Evolutionary conservation across 2,329 filamentous ascomycete genomes (phyloP), one percentile per base, ranked within the genome.

Genomic region (Cercospora brassicicola): DNA sequence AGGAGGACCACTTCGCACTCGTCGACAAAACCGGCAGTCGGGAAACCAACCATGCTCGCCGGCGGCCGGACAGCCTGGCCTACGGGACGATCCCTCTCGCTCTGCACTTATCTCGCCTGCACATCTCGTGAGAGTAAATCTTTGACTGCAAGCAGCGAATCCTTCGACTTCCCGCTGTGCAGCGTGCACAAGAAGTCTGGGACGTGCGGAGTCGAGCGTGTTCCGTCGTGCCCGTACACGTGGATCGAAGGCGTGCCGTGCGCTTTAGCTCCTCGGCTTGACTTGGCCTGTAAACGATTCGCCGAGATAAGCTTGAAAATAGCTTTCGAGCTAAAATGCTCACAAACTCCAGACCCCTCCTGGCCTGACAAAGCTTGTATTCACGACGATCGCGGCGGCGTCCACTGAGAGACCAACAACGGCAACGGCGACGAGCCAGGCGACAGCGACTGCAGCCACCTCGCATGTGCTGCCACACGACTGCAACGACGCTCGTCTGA

Each of bases 241-340:
- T 64, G 62, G 48, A 20, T 48, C 51, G 33, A 64, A 57, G 28
- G 42, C 62, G 60, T 61, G 57, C 62, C 42, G 48, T 55, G 53
- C 39, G 26, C 20, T 42, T 26, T 56, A 61, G 55, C 62, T 62
- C 51, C 60, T 62, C 60, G 60, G 60, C 59, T 61, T 20, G 36
- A 61, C 59, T 61, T 61, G 59, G 59, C 56, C 33, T 56, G 57
- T n/a, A 30, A 39, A 45, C 64, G 65, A 67, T 64, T 60, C 55
- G 66, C 66, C 56, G 62, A 62, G 62, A 67, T 67, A 67, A 65
- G 66, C 66, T 67, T 67, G 56, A 67, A 65, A 64, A 62, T 67
- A 67, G 66, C 66, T 67, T 62, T 60, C 18, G 42, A 65, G 39
- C 57, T 63, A 56, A 67, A 67, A 15, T 45, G 4, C 18, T 31